Percentiles rank a stretch among this genome's conserved stretches.
phyloP scores from a whole-genome alignment of 2,329 filamentous ascomycete genomes.

The Amauroascus verrucosus region DNA sequence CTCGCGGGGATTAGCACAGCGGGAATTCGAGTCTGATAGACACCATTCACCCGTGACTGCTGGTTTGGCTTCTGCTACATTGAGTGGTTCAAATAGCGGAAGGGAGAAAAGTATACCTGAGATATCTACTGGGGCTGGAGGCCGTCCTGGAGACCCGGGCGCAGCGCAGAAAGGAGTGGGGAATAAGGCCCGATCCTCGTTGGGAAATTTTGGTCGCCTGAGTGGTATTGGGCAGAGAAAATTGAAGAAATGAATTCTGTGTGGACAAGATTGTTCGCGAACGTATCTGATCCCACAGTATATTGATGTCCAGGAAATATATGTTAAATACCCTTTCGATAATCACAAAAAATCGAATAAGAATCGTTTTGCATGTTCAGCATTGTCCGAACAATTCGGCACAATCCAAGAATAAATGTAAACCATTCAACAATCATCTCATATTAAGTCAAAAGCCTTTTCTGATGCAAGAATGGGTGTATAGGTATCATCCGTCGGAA shows the following conservation, averaged over 20 bases:
- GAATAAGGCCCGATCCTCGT: conserved; percentile 51
- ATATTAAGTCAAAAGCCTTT: not conserved
- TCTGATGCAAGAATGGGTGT: not conserved
- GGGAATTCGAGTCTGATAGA: conserved; percentile 43
- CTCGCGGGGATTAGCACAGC: conserved; percentile 47
- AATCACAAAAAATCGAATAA: not conserved
- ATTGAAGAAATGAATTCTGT: conserved; percentile 27
- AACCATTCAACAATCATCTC: not conserved
- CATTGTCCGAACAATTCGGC: not conserved
- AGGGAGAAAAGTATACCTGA: conserved; percentile 30
- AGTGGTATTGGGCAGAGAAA: conserved; percentile 61
- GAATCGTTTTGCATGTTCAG: not conserved
- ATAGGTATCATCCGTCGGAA: not conserved
- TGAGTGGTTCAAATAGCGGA: conserved; percentile 20
- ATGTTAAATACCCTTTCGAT: conserved; percentile 1
- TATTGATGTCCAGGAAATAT: not conserved
- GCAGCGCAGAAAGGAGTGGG: conserved; percentile 34
- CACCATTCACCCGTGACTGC: conserved; percentile 26
- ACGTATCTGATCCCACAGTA: not conserved
- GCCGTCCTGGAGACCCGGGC: conserved; percentile 14
- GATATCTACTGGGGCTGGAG: conserved; percentile 22
- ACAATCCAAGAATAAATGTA: too few species aligned
- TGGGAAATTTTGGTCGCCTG: conserved; percentile 60
- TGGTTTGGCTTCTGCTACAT: conserved; percentile 1
- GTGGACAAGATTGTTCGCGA: not conserved